A percentile compares a stretch with the other conserved stretches of the same genome.
Evolutionary conservation across 2,329 filamentous ascomycete genomes (phyloP).

Genomic region (Stagonosporopsis chrysanthemi): DNA sequence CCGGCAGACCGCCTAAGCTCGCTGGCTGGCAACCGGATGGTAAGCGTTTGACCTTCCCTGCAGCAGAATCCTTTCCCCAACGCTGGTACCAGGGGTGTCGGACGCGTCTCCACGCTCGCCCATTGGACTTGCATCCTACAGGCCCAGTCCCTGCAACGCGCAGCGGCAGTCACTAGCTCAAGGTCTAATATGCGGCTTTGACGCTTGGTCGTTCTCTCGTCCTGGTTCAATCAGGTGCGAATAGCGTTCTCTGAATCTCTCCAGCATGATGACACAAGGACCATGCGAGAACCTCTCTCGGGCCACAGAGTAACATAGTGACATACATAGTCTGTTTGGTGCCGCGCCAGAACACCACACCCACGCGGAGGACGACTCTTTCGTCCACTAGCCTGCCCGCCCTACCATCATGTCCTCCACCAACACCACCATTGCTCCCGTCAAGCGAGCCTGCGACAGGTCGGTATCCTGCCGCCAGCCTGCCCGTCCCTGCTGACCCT

Average conservation of each 20-base stretch:
- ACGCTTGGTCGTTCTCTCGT: constrained; percentile 45
- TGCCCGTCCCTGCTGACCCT: constrained; percentile 22
- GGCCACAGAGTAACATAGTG: constrained; percentile 41
- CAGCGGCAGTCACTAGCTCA: constrained; percentile 40
- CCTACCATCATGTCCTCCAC: constrained; percentile 39
- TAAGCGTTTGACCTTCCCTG: constrained; percentile 39
- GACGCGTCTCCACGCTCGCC: constrained; percentile 28
- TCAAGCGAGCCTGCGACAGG: constrained; percentile 55
- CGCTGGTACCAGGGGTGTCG: constrained; percentile 36
- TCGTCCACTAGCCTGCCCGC: constrained; percentile 29
- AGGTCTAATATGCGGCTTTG: constrained; percentile 43
- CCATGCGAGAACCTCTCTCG: constrained; percentile 35
- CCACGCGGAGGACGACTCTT: constrained; percentile 35
- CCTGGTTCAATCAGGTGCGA: constrained; percentile 43
- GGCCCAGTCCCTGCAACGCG: constrained; percentile 32
- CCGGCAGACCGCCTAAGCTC: constrained; percentile 37
- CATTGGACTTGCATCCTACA: constrained; percentile 33
- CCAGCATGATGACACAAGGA: constrained; percentile 47
- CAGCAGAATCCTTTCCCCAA: constrained; percentile 35
- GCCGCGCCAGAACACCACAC: constrained; percentile 33
- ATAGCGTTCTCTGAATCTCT: constrained; percentile 35
- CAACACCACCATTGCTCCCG: constrained; percentile 44
- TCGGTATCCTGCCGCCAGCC: constrained; percentile 28
- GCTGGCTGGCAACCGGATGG: constrained; percentile 35
- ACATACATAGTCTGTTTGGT: constrained; percentile 39